Base-by-base conservation (phyloP, 108 stramenopile genomes). In the Halocafeteria seosinensis region DNA sequence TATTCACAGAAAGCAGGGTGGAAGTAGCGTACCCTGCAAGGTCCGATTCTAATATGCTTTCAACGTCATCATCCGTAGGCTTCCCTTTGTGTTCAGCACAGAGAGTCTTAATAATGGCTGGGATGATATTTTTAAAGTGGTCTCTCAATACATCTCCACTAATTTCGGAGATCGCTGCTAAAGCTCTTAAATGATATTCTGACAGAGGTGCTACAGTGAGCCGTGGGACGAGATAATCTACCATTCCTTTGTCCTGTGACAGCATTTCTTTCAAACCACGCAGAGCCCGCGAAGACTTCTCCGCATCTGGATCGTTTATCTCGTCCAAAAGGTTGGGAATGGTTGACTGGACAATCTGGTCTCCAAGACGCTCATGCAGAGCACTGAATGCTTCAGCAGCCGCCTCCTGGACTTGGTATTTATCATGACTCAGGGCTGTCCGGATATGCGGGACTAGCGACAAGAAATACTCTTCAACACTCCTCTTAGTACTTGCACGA, bases 321-420 rank as follows among this genome's bases (percentile, higher is more conserved):
- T 86, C 74, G 9, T 81, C 77, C 62, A 99, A 87, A 63, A 94
- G 65, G 9, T 87, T 71, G 0, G 94, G 95, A 34, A 99, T 88
- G 55, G 94, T 82, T 52, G 88, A 88, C 35, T 91, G 87, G 47
- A 94, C 69, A 12, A 91, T 90, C 38, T 77, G 63, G 55, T 62
- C 78, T 36, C 98, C 98, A 25, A 95, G 89, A 11, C 80, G 65
- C 59, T 71, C 62, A 68, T 92, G 81, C 0, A 99, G 85, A 34
- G 84, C 88, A 61, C 88, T 88, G 68, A 99, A 99, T 64, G 92
- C 90, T 34, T 78, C 74, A 0, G 90, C 90, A 2, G 94, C 94
- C 78, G 91, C 88, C 51, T 71, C 66, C 34, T 88, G 76, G 12
- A 97, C 94, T 33, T 73, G 63, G 17, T 78, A 76, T 61, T 81